Evolutionary conservation across 805 yeast genomes (phyloP), one percentile per base, ranked within the genome.

Genomic region (Clavispora vitiphila): DNA sequence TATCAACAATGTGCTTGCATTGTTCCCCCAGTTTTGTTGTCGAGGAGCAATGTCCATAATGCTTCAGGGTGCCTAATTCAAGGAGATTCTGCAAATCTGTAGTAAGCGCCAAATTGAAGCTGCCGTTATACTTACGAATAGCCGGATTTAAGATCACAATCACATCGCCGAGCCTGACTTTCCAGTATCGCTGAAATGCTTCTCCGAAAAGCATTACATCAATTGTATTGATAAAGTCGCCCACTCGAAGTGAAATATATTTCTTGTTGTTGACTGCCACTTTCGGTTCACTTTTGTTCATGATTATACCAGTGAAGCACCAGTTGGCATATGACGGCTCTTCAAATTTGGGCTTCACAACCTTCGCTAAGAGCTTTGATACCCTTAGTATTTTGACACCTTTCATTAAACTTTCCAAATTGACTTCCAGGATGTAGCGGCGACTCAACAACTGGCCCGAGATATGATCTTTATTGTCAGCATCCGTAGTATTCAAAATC

Each of bases 251-350:
- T 42, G 75, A 75, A 49, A 86, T 64, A 54, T 69, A 90, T 54
- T 81, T 83, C 11, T 69, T 63, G 55, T 48, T 61, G 47, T 38
- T 56, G 26, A 41, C 39, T 0, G 86, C 66, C 4, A 64, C 58
- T 47, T 72, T 69, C 3, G 83, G 71, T 7, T 69, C 76, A 4
- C 80, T 65, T 54, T 88, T 88, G 16, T 58, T 54, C 4, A 78
- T 65, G 0, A 90, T 67, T 2, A 86, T 69, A 1, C 95, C 97
- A n/a, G 83, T 54, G 1, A 81, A 74, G n/a, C 82, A 81, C 84
- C 88, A 89, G 56, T 90, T 89, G 3, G 83, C 62, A 53, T 82
- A 81, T 25, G 64, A 62, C 0, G 96, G 96, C 36, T 84, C 84
- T 5, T 62, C 57, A 55, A 76, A 89, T 29, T 47, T 67, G 0